Percentiles rank a stretch among this genome's conserved stretches.
Evolutionary conservation across 495 filamentous ascomycete genomes (phyloP).

Genomic region (Chaetomium cochliodes): DNA sequence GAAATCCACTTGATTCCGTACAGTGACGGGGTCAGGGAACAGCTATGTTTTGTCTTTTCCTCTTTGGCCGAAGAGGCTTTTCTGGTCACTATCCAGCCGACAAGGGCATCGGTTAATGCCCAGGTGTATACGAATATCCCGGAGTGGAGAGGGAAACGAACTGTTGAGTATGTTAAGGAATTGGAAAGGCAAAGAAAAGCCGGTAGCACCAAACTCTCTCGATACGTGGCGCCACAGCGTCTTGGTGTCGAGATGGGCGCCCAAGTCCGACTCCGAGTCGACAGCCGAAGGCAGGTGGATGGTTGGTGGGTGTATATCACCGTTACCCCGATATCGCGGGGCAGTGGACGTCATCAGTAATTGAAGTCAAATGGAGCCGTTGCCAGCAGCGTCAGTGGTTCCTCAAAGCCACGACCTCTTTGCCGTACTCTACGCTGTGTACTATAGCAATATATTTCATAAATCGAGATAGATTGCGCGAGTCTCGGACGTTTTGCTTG

Average conservation of each 20-base stretch:
- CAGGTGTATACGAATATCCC: constrained; percentile 17
- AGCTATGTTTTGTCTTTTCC: not conserved
- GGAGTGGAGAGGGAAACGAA: constrained; percentile 2
- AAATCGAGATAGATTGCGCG: no score
- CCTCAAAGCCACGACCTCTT: no score
- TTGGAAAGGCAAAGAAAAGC: not conserved
- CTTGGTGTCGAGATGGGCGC: not conserved
- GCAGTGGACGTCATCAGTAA: not conserved
- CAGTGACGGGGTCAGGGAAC: not conserved
- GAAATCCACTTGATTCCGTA: constrained; percentile 2
- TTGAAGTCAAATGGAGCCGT: no score
- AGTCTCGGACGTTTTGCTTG: no score
- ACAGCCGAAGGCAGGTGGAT: constrained; percentile 12
- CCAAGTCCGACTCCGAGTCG: not conserved
- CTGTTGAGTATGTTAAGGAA: constrained; percentile 1
- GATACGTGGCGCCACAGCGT: not conserved
- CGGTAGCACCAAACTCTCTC: not conserved
- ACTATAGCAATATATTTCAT: no score
- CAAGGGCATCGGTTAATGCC: constrained; percentile 8
- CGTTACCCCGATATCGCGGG: not conserved
- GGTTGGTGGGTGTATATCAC: constrained; percentile 18
- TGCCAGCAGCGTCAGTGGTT: no score
- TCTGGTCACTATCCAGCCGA: constrained; percentile 13
- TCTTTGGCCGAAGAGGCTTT: not conserved
- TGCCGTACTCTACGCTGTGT: no score